Base-by-base conservation (phyloP, 768 basidiomycete genomes). In the Russula olivacea region DNA sequence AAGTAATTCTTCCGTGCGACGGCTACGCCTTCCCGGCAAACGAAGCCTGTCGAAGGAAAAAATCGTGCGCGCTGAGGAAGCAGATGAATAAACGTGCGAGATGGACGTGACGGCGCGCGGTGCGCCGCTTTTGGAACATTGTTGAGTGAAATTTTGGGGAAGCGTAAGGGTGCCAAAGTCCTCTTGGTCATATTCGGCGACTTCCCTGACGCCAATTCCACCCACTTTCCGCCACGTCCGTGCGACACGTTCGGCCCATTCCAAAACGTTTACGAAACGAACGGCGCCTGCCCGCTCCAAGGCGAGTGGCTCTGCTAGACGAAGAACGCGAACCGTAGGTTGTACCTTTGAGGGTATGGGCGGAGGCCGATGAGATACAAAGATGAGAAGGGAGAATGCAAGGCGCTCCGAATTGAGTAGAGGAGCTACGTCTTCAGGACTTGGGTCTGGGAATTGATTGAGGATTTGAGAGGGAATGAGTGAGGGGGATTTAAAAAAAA, bases 211-310 rank as follows among this genome's bases (percentile, higher is more conserved):
- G 19, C 73, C 74, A 25, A 63, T 66, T n/a, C 71, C 70, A 43
- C 73, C 72, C 28, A 69, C 55, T 45, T 70, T 71, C 4, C 76
- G 70, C 77, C 77, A 78, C 12, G 71, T 28, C n/a, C 74, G 71
- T 4, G 72, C 72, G 8, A 77, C 69, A 5, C 74, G 75, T 61
- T 77, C 76, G 0, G 76, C 77, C 74, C 76, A 77, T n/a, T 75
- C 75, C 12, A 78, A 68, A 1, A 74, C 68, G 47, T 72, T 71
- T 10, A 74, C 75, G 51, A 78, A 69, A 25, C 75, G 75, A 9
- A 74, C 62, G 3, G 76, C 73, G 21, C 74, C 73, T 14, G 68
- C 67, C 34, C 71, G 70, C 58, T 75, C 74, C 36, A 73, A 64
- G 10, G 70, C 71, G 2, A 78, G 65, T 1, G 77, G 76, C 8